These are phyloP conservation scores for Voacanga thouarsii DNA, from an alignment of 257 asterid genomes.

Conservation along the genomic window DNA sequence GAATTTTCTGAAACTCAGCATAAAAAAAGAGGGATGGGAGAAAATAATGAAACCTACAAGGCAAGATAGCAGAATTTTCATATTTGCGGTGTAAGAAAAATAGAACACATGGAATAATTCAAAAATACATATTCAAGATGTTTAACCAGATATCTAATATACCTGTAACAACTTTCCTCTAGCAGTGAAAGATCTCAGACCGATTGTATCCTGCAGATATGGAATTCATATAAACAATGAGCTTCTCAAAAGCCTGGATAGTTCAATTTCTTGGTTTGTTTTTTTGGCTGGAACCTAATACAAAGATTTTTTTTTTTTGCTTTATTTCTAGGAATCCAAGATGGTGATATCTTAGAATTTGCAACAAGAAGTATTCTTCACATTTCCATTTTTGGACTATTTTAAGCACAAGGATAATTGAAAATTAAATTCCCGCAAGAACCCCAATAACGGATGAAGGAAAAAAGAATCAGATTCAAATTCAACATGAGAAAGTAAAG, in stretches of 20 bases:
- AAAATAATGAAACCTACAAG: neutral
- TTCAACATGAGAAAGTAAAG: slow-evolving; percentile 1
- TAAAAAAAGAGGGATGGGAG: neutral
- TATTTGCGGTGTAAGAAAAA: neutral
- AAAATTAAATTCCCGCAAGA: neutral
- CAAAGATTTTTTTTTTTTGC: neutral
- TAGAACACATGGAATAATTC: neutral
- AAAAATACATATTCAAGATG: neutral
- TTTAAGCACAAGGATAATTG: neutral
- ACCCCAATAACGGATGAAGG: neutral
- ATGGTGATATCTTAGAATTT: no score
- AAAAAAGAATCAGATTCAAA: slow-evolving; percentile 4
- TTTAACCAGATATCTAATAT: slow-evolving; percentile 6
- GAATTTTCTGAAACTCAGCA: neutral
- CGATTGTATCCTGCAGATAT: slow-evolving; percentile 87
- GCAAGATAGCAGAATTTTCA: neutral
- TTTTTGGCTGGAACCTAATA: neutral
- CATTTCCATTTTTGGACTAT: neutral
- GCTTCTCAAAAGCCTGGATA: neutral
- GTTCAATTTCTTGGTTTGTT: neutral
- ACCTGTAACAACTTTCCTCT: slow-evolving; percentile 98
- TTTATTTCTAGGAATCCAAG: neutral
- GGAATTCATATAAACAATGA: slow-evolving; percentile 3
- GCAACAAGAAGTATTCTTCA: neutral
- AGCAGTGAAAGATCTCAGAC: slow-evolving; percentile 96